Conservation (phyloP, 2,329 filamentous ascomycete species). For the Gaeumannomyces tritici region DNA sequence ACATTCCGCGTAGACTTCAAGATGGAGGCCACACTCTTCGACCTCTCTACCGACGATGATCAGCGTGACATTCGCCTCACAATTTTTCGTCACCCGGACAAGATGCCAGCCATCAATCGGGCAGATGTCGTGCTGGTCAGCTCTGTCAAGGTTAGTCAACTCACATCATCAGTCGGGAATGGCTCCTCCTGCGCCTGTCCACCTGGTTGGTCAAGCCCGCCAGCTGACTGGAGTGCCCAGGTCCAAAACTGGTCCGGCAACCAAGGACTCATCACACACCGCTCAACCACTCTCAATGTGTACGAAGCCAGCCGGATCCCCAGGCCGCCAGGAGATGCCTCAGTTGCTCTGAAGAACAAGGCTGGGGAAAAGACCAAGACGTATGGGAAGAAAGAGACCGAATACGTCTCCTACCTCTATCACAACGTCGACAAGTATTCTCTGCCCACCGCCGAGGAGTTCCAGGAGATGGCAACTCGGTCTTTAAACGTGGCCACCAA, state of each 20-base stretch:
- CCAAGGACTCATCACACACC: conserved; percentile 34
- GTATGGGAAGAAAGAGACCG: conserved; percentile 21
- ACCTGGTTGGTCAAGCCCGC: not conserved
- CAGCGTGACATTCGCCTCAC: conserved; percentile 35
- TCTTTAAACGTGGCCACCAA: conserved; percentile 42
- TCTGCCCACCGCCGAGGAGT: conserved; percentile 34
- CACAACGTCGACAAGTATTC: conserved; percentile 30
- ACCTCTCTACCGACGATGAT: conserved; percentile 41
- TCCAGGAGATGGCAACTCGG: conserved; percentile 24
- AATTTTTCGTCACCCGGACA: conserved; percentile 46
- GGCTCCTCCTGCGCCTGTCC: not conserved
- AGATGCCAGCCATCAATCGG: conserved; percentile 36
- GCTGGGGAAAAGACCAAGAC: conserved; percentile 4
- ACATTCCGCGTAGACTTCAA: conserved; percentile 40
- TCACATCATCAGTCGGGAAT: not conserved
- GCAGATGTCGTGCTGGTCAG: conserved; percentile 59
- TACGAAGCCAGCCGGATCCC: conserved; percentile 31
- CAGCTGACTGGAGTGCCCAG: conserved; percentile 18
- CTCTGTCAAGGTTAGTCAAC: conserved; percentile 38
- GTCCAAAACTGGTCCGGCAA: conserved; percentile 26
- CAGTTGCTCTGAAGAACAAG: conserved; percentile 16
- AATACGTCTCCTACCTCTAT: conserved; percentile 39
- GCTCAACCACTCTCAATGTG: conserved; percentile 31
- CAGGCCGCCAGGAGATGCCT: conserved; percentile 24
- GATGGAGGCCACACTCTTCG: conserved; percentile 50